phyloP scores from a whole-genome alignment of 169 alveolate genomes.

The Eimeria tenella region DNA sequence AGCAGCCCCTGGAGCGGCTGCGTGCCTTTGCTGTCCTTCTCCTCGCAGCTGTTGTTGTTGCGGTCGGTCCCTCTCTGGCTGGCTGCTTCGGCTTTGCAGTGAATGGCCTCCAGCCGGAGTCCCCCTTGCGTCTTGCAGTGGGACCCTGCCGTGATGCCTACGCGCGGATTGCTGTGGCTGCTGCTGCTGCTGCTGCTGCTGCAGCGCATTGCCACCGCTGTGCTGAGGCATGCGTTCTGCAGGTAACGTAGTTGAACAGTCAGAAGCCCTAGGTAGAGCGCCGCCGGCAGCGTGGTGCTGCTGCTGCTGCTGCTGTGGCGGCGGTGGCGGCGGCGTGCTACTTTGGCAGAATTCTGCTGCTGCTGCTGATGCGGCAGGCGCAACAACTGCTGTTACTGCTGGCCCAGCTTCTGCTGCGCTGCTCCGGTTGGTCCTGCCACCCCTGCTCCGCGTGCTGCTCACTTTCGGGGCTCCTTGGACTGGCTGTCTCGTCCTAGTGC shows the following conservation, averaged over 20 bases:
- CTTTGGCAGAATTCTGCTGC: slow-evolving; percentile 6
- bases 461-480: neutral
- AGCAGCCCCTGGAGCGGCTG: neutral
- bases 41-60: slow-evolving; percentile 5
- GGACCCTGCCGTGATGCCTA: slow-evolving; percentile 29
- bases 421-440: slow-evolving; percentile 23
- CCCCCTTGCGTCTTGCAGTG: slow-evolving; percentile 10
- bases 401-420: slow-evolving; percentile 16
- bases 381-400: slow-evolving; percentile 43
- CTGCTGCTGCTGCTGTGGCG: slow-evolving; percentile 42
- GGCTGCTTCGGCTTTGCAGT: slow-evolving; percentile 49
- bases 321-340: neutral
- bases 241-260: neutral
- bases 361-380: slow-evolving; percentile 4
- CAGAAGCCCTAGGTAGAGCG: neutral
- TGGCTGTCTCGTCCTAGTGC: neutral
- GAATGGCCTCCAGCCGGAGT: slow-evolving; percentile 22
- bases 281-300: neutral
- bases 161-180: slow-evolving; percentile 27
- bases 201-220: slow-evolving; percentile 38
- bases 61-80: slow-evolving; percentile 41
- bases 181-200: slow-evolving; percentile 51
- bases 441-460: slow-evolving; percentile 21
- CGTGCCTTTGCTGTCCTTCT: slow-evolving; percentile 15
- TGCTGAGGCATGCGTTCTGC: slow-evolving; percentile 35